These are phyloP conservation scores for Pezicula rhizophila DNA, from an alignment of 2,329 filamentous ascomycete genomes.

Conservation along the genomic window DNA sequence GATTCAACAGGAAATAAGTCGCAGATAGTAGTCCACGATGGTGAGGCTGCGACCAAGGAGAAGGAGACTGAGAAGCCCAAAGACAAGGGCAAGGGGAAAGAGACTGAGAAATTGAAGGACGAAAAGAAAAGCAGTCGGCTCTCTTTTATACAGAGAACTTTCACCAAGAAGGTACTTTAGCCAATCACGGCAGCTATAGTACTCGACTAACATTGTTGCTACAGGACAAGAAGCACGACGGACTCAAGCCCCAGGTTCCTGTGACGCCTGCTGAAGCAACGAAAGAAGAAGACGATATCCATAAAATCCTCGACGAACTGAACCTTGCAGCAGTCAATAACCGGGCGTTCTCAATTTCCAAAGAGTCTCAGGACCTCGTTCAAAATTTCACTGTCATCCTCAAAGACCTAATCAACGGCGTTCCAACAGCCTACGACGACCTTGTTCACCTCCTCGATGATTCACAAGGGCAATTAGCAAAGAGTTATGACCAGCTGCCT, in stretches of 20 bases:
- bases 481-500: slow-evolving; percentile 63
- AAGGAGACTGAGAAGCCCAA: slow-evolving; percentile 24
- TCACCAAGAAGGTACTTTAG: slow-evolving; percentile 19
- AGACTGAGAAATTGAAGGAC: slow-evolving; percentile 22
- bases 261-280: slow-evolving; percentile 31
- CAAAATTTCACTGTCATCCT: slow-evolving; percentile 83
- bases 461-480: slow-evolving; percentile 52
- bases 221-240: slow-evolving; percentile 31
- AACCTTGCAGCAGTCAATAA: slow-evolving; percentile 82
- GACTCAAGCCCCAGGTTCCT: slow-evolving; percentile 32
- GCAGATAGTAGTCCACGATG: slow-evolving; percentile 38
- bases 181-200: slow-evolving; percentile 23
- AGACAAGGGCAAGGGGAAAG: slow-evolving; percentile 28
- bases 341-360: slow-evolving; percentile 76
- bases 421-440: slow-evolving; percentile 88
- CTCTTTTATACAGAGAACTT: slow-evolving; percentile 28
- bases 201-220: slow-evolving; percentile 25
- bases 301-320: slow-evolving; percentile 72
- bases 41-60: slow-evolving; percentile 23
- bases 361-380: slow-evolving; percentile 76
- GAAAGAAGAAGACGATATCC: slow-evolving; percentile 65
- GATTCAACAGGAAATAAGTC: slow-evolving; percentile 18
- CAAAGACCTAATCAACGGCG: slow-evolving; percentile 86
- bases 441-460: slow-evolving; percentile 61
- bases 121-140: slow-evolving; percentile 34